Percentiles rank a stretch among this genome's conserved stretches.
Conservation (phyloP, 805 yeast species). For the Candida piceae region DNA sequence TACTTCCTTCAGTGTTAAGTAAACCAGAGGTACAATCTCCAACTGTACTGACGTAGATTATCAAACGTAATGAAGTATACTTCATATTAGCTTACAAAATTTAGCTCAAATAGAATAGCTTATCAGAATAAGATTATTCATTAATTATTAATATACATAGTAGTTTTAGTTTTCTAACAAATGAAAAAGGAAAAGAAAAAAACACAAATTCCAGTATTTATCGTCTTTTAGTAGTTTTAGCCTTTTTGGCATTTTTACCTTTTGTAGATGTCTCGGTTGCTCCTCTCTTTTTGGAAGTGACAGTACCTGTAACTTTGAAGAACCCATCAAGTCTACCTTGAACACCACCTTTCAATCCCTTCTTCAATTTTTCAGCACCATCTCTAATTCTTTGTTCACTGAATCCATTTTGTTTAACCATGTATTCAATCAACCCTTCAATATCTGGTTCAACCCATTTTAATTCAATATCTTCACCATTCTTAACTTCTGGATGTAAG, state of each 20-base stretch:
- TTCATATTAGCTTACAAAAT: no score
- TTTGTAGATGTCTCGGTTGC: slow-evolving; percentile 28
- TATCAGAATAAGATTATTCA: no score
- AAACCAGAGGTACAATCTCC: slow-evolving; percentile 4
- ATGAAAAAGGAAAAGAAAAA: no score
- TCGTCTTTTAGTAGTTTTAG: slow-evolving; percentile 18
- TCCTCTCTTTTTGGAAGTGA: slow-evolving; percentile 40
- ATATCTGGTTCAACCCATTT: slow-evolving; percentile 90
- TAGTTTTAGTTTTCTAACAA: no score
- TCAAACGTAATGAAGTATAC: background rate
- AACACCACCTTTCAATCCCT: slow-evolving; percentile 77
- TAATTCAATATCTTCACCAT: slow-evolving; percentile 55
- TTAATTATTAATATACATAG: no score
- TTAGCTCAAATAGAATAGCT: no score
- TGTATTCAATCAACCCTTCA: slow-evolving; percentile 73
- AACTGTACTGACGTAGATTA: background rate
- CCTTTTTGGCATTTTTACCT: slow-evolving; percentile 24
- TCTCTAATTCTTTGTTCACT: slow-evolving; percentile 85
- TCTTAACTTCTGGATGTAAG: slow-evolving; percentile 71
- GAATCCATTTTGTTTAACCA: slow-evolving; percentile 87
- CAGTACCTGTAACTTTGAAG: slow-evolving; percentile 54
- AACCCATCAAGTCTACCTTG: slow-evolving; percentile 94
- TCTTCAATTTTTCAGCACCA: slow-evolving; percentile 81
- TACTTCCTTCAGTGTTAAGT: slow-evolving; percentile 8
- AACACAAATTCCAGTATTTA: slow-evolving; percentile 2